Evolutionary conservation across 179 eudicot species (phyloP), one percentile per base, ranked within the genome.

Genomic region (Beta lomatogona): DNA sequence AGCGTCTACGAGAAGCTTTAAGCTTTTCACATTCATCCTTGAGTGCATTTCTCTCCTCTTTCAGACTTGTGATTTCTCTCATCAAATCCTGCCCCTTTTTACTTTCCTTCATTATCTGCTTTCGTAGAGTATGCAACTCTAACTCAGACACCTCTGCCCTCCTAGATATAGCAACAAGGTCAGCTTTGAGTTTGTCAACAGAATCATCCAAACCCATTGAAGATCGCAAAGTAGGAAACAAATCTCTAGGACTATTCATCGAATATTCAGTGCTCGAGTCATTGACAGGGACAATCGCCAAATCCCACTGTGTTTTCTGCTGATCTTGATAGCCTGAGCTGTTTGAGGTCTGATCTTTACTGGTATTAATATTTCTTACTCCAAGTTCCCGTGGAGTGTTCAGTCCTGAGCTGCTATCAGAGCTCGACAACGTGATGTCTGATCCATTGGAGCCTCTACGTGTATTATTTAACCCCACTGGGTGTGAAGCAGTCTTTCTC

Each of bases 61-160:
- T 94, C 83, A 94, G 78, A 84, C 71, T 66, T 44, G 58, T 67
- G 54, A 94, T 87, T 86, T 96, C 98, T 84, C 83, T 88, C 52
- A 86, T 83, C 53, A 94, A 86, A 82, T 94, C 98, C 81, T 94
- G 98, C 13, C 97, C 94, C 82, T 88, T 92, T 87, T 93, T 93
- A 80, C 94, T 89, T 85, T 96, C 99, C 89, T 93, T 94, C 71
- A 92, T 93, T 70, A 96, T 87, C 86, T 92, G 98, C 89, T 94
- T 96, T 64, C 97, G 87, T 31, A 96, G 93, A 11, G 97, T 89
- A 77, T 92, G 98, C 81, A 96, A 75, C 85, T 96, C 99, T 69
- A 96, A 81, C 48, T 93, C 99, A 0, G 94, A 89, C 81, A 93
- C 82, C 78, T 91, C 96, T 7, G 94, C 93, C 78, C 89, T 95